Conservation (phyloP, 202 grass and related monocot species). For the Panicum virgatum region DNA sequence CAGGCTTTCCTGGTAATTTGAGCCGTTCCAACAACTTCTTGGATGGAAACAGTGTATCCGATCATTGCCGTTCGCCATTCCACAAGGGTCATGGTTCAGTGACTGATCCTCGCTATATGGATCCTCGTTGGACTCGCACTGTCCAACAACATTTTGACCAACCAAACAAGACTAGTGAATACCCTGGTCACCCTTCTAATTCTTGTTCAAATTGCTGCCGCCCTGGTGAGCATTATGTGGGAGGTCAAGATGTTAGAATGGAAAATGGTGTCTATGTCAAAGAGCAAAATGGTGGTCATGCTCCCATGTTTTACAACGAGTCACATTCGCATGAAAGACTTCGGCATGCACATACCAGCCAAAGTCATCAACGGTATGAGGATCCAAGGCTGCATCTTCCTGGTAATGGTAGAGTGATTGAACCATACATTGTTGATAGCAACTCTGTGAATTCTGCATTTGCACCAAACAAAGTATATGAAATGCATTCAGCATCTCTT, state of each 20-base stretch:
- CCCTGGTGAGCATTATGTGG: conserved; percentile 54
- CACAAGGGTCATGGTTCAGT: conserved; percentile 55
- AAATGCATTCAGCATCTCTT: conserved; percentile 56
- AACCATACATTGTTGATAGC: conserved; percentile 54
- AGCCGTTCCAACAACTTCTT: conserved; percentile 53
- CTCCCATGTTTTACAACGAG: conserved; percentile 59
- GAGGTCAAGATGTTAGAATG: conserved; percentile 61
- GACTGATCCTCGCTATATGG: conserved; percentile 56
- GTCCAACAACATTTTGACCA: conserved; percentile 60
- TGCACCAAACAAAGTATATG: conserved; percentile 56
- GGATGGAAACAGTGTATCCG: conserved; percentile 61
- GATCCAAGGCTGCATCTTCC: conserved; percentile 58
- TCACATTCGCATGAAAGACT: conserved; percentile 60
- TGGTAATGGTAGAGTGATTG: conserved; percentile 54
- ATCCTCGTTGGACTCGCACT: conserved; percentile 53
- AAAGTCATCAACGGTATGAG: conserved; percentile 59
- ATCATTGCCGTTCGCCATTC: conserved; percentile 63
- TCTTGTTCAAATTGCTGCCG: conserved; percentile 55
- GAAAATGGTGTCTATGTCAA: conserved; percentile 61
- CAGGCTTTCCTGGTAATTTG: conserved; percentile 81
- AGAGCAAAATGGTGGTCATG: conserved; percentile 59
- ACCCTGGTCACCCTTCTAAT: conserved; percentile 54
- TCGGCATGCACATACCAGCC: conserved; percentile 53
- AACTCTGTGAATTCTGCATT: conserved; percentile 58
- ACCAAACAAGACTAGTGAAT: conserved; percentile 50